Evolutionary conservation across 176 grass and related monocot genomes (phyloP).

Genomic region (Saccharum spontaneum): DNA sequence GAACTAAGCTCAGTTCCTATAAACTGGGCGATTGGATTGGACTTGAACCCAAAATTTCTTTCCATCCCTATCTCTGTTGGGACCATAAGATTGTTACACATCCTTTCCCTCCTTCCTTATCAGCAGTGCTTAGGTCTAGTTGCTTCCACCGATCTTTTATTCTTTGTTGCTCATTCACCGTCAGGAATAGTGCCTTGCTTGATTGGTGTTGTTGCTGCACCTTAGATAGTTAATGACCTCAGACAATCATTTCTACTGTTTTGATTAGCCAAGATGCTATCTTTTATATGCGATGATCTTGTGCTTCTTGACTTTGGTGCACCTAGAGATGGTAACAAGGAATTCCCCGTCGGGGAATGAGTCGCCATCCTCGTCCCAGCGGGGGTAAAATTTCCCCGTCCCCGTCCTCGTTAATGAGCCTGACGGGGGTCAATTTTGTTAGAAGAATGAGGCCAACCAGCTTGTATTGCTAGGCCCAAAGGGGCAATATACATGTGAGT

Average conservation of each 20-base stretch:
- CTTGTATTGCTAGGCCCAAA: too few relatives aligned
- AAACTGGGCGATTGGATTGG: neutral
- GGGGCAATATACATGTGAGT: too few relatives aligned
- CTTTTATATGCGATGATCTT: neutral
- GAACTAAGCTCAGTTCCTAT: neutral
- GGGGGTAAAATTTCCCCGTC: too few relatives aligned
- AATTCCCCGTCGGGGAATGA: too few relatives aligned
- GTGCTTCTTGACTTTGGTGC: too few relatives aligned
- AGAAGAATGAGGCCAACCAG: too few relatives aligned
- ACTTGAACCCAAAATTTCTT: neutral
- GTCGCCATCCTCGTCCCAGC: too few relatives aligned
- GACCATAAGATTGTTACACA: neutral
- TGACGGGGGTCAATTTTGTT: too few relatives aligned
- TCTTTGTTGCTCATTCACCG: too few relatives aligned
- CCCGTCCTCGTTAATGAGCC: too few relatives aligned
- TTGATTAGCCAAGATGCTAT: neutral
- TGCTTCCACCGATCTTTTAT: too few relatives aligned
- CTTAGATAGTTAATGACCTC: neutral
- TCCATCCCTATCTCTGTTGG: neutral
- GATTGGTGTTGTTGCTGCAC: neutral
- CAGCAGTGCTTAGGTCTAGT: neutral
- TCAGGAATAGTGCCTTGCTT: neutral
- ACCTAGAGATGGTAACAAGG: too few relatives aligned
- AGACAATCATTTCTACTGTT: neutral
- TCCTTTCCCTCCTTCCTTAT: neutral